phyloP scores from a whole-genome alignment of 1,284 basidiomycete genomes.

The Kalmanozyma brasiliensis region DNA sequence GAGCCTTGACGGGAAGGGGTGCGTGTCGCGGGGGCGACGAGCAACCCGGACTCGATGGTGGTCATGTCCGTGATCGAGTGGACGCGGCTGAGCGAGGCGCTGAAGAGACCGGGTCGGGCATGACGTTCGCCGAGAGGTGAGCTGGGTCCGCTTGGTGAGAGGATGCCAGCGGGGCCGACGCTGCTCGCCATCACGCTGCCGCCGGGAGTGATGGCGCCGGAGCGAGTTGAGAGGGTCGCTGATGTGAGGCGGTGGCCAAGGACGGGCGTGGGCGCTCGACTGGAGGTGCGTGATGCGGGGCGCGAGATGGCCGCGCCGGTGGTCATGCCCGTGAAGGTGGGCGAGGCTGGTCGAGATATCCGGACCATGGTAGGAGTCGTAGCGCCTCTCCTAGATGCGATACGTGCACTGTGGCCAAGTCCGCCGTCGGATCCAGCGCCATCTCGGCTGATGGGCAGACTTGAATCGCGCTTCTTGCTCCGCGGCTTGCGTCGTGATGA shows the following conservation, averaged over 20 bases:
- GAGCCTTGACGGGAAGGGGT: conserved; percentile 40
- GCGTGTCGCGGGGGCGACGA: conserved; percentile 22
- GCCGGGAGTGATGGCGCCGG: conserved; percentile 26
- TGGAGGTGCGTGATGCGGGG: conserved; percentile 44
- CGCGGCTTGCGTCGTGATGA: conserved; percentile 19
- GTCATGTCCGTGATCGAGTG: conserved; percentile 40
- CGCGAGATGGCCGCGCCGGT: conserved; percentile 43
- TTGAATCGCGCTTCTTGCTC: conserved; percentile 45
- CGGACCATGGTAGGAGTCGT: conserved; percentile 33
- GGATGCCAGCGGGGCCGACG: conserved; percentile 5
- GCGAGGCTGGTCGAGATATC: conserved; percentile 41
- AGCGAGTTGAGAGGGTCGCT: conserved; percentile 30
- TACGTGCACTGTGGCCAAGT: conserved; percentile 25
- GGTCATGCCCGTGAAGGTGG: conserved; percentile 30
- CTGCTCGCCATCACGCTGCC: conserved; percentile 14
- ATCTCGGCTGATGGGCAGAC: conserved; percentile 23
- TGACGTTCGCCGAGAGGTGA: conserved; percentile 40
- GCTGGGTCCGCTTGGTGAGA: conserved; percentile 32
- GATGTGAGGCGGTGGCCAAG: conserved; percentile 48
- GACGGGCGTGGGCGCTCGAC: conserved; percentile 46
- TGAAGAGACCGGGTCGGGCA: conserved; percentile 23
- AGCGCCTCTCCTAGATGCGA: conserved; percentile 32
- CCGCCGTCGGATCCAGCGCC: conserved; percentile 5
- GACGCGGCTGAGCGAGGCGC: conserved; percentile 38
- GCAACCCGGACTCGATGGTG: conserved; percentile 21